Base-by-base conservation (phyloP, 2,329 filamentous ascomycete species). In the Trichoderma endophyticum region DNA sequence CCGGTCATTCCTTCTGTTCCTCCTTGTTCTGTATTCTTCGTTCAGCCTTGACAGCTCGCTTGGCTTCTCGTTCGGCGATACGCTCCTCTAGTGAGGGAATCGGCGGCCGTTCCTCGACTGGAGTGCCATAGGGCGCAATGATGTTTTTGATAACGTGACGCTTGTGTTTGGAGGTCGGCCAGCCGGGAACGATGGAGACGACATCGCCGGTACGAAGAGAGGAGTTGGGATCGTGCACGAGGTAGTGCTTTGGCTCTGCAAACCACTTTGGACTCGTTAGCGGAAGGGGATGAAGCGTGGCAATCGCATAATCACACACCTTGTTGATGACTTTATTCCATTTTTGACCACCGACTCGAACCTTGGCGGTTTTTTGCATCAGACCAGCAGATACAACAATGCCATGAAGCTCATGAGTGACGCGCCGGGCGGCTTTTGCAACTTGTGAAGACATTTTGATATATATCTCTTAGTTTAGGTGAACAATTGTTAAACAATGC, bases 341-440 rank as follows among this genome's bases (percentile, higher is more conserved):
- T 79, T 89, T 87, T 79, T 90, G 88, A 15, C 86, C 88, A 66
- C 91, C 90, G 15, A 95, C 86, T 75, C 90, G 88, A 74, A 95
- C 93, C 82, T 93, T 94, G 71, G 94, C 92, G 3, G 92, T 94
- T 82, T 91, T 93, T 72, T 89, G 83, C 91, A 94, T 94, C 72
- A 91, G 86, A 24, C 93, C 93, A 7, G 92, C 90, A 56, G 92
- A 93, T 64, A 95, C 88, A 28, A 95, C 93, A 54, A 95, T 89
- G 74, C 92, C 92, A 73, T 86, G 85, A 71, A 89, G 79, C 77
- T 89, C 85, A 73, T 85, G 84, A 66, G 83, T 84, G 64, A 84
- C 83, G 69, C 80, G 81, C 69, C 82, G 82, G 71, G 83, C 82
- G 39, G 83, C 82, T 74, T 80, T 82, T 24, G 80, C 80, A n/a